phyloP scores from a whole-genome alignment of 1,284 basidiomycete species.

The Ceratobasidium sp. region DNA sequence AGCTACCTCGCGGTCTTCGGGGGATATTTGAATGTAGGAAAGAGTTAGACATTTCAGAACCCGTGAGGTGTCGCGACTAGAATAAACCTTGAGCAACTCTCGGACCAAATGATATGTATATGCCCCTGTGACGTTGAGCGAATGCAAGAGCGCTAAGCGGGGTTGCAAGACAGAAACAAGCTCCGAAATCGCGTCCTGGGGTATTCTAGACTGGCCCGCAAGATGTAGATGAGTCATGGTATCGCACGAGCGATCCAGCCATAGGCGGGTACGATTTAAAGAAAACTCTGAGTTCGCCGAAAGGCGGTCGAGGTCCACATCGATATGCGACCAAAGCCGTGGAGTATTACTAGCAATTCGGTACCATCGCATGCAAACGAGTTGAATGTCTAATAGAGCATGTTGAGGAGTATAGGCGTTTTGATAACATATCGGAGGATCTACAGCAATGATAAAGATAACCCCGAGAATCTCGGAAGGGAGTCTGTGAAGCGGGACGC shows the following conservation, averaged over 20 bases:
- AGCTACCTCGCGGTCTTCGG: too few species aligned
- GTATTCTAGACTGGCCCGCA: background rate
- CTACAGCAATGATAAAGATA: background rate
- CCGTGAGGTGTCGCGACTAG: too few species aligned
- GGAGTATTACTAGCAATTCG: background rate
- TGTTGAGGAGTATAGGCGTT: background rate
- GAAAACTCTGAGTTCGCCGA: background rate
- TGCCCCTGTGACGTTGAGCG: background rate
- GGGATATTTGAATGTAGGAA: too few species aligned
- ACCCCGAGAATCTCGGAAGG: slow-evolving; percentile 5
- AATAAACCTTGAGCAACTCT: too few species aligned
- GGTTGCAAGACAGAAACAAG: background rate
- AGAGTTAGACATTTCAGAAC: background rate
- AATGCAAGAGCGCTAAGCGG: background rate
- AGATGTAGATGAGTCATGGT: background rate
- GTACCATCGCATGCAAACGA: slow-evolving; percentile 1
- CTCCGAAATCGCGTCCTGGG: background rate
- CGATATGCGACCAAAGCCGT: slow-evolving; percentile 12
- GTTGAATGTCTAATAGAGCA: background rate
- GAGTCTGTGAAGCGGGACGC: background rate
- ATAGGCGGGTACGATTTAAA: background rate
- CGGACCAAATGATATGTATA: background rate
- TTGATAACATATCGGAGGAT: background rate
- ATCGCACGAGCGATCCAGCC: background rate
- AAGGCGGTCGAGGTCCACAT: background rate